These are phyloP conservation scores for Fusarium setosum DNA, from an alignment of 2,329 filamentous ascomycete species.

Conservation along the genomic window DNA sequence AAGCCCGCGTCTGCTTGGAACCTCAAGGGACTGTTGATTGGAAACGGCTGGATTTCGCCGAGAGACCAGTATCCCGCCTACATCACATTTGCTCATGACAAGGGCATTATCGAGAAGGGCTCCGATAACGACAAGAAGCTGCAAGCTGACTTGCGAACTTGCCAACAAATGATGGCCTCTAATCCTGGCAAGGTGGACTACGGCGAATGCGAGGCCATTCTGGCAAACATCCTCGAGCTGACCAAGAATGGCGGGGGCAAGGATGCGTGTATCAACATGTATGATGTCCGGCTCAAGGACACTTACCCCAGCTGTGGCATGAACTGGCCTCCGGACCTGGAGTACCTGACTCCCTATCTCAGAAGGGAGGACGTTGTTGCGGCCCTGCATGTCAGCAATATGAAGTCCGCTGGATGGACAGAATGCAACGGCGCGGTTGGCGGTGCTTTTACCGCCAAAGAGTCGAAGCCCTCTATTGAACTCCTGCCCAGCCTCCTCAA, in stretches of 20 bases:
- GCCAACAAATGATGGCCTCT: conserved; percentile 69
- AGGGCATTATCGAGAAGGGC: conserved; percentile 76
- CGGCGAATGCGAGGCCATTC: conserved; percentile 77
- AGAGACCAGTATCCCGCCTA: conserved; percentile 91
- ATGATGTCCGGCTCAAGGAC: conserved; percentile 90
- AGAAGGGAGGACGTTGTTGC: conserved; percentile 80
- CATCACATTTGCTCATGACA: conserved; percentile 82
- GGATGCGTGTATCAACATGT: conserved; percentile 89
- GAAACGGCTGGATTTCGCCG: conserved; percentile 97
- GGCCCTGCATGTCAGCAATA: conserved; percentile 84
- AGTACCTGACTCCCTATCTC: conserved; percentile 83
- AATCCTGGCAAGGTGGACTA: conserved; percentile 70
- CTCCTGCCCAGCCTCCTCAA: conserved; percentile 83
- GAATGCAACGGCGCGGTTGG: conserved; percentile 89
- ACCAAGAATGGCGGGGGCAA: conserved; percentile 68
- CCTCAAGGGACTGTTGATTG: conserved; percentile 87
- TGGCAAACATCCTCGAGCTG: conserved; percentile 76
- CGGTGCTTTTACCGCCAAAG: conserved; percentile 73
- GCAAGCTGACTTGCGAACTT: conserved; percentile 76
- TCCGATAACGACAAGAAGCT: conserved; percentile 73
- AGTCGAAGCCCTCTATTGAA: conserved; percentile 78
- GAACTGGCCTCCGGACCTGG: conserved; percentile 96
- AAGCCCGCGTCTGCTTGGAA: conserved; percentile 70
- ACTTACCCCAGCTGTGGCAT: conserved; percentile 88
- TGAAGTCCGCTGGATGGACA: conserved; percentile 88